Base-by-base conservation (phyloP, 2,329 filamentous ascomycete genomes). In the Calonectria multiphialidica region DNA sequence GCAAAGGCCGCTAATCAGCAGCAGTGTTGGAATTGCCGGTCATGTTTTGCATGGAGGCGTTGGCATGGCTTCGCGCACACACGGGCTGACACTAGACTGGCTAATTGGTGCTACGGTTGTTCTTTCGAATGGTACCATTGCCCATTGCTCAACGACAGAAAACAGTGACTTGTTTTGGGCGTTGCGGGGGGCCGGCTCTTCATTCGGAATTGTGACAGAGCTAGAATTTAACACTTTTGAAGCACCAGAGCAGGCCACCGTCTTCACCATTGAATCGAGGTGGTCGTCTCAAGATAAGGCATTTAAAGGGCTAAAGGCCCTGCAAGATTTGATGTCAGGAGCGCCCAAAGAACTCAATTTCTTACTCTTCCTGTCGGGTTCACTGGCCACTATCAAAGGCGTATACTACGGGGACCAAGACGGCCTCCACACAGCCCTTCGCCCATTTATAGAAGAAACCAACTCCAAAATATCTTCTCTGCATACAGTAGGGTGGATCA, bases 111-210 rank as follows among this genome's bases (percentile, higher is more conserved):
- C 80, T 9, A 78, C 70, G 2, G 77, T 82, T 2, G 76, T 82
- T 2, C 69, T 80, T 9, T 76, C 81, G 28, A 74, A 81, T 23
- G 77, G 80, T 1, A 72, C 76, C 1, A 37, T 75, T 0, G 74
- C 78, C 1, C 71, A 72, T 9, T 77, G 77, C 5, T 78, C 78
- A 1, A 61, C 71, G 1, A 74, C 66, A 8, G 68, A 78, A 21
- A 77, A 78, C 16, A 18, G 66, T 0, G 78, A 82, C 23, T 61
- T 82, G 2, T 80, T 80, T 68, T 82, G 79, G 76, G 81, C 80
- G 1, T 66, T 82, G 0, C 75, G 77, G 0, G 80, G 81, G 0
- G 81, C 80, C 1, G 81, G 81, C 1, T 81, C 80, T 5, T 79
- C 80, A 4, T 82, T 79, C 18, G 81, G 80, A 1, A 78, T 82